Percentiles rank a stretch among this genome's conserved stretches.
phyloP scores from a whole-genome alignment of 2,329 filamentous ascomycete species.

The Metarhizium humberi region DNA sequence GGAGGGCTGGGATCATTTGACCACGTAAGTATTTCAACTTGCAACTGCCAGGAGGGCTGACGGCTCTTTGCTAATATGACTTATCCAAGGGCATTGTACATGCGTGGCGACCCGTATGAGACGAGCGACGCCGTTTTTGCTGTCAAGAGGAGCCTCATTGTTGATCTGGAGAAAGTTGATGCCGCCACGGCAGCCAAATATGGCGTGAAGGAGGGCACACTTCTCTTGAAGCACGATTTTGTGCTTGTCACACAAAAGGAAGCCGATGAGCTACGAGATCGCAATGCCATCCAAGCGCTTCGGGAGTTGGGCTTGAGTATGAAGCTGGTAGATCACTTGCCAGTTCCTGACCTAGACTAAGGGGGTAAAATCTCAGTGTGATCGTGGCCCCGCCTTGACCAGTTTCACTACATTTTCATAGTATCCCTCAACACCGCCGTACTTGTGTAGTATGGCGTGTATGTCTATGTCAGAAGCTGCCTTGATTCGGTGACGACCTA shows the following conservation, averaged over 20 bases:
- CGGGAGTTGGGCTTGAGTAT: neutral
- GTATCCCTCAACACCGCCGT: constrained; percentile 49
- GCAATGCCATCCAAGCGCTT: neutral
- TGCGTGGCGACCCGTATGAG: too few species aligned
- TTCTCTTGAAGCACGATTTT: too few species aligned
- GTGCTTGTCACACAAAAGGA: neutral
- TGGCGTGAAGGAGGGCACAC: neutral
- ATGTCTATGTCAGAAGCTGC: constrained; percentile 21
- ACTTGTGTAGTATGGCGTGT: constrained; percentile 34
- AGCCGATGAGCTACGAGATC: neutral
- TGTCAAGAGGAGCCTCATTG: neutral
- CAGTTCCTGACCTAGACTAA: neutral
- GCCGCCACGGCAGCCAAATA: neutral
- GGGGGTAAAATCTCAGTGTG: constrained; percentile 22
- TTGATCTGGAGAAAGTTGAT: neutral
- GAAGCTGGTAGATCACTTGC: neutral
- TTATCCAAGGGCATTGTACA: too few species aligned
- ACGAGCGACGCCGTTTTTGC: too few species aligned
- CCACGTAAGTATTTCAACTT: too few species aligned
- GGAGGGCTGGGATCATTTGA: too few species aligned
- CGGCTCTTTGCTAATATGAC: too few species aligned
- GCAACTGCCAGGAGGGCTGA: too few species aligned
- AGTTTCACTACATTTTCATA: constrained; percentile 52
- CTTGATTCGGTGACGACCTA: constrained; percentile 40
- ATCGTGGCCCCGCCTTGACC: constrained; percentile 36